Evolutionary conservation across 1,139 yeast genomes (phyloP).

Genomic region (Taphrina communis): DNA sequence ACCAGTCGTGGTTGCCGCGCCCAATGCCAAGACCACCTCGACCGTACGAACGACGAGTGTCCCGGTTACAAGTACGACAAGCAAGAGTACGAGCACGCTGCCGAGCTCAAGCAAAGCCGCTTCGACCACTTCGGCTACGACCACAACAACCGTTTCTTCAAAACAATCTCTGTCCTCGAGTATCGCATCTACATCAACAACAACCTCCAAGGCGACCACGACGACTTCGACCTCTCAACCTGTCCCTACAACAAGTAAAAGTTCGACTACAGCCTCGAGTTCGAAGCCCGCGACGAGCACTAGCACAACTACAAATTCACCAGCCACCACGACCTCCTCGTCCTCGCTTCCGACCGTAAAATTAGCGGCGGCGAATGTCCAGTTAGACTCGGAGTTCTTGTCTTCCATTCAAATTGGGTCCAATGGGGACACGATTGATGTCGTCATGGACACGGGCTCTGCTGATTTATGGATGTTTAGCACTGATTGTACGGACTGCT

Average conservation of each 20-base stretch:
- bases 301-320: not conserved
- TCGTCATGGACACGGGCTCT: constrained; percentile 57
- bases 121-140: not conserved
- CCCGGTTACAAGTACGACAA: not conserved
- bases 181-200: not conserved
- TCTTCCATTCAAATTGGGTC: constrained; percentile 52
- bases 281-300: not conserved
- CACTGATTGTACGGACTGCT: constrained; percentile 48
- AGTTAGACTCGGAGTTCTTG: constrained; percentile 34
- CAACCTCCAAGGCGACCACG: constrained; percentile 2
- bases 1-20: not conserved
- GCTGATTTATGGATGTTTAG: constrained; percentile 57
- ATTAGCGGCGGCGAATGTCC: constrained; percentile 27
- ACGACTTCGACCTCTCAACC: constrained; percentile 13
- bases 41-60: not conserved
- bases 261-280: constrained; percentile 1
- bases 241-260: constrained; percentile 18
- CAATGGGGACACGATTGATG: constrained; percentile 51
- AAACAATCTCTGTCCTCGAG: not conserved
- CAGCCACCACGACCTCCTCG: constrained; percentile 6
- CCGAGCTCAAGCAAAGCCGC: constrained; percentile 1
- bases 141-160: not conserved
- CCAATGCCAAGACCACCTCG: not conserved
- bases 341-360: constrained; percentile 1
- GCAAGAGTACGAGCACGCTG: constrained; percentile 8